A percentile compares a stretch with the other conserved stretches of the same genome.
phyloP scores from a whole-genome alignment of 495 filamentous ascomycete genomes.

The Venustampulla echinocandica region DNA sequence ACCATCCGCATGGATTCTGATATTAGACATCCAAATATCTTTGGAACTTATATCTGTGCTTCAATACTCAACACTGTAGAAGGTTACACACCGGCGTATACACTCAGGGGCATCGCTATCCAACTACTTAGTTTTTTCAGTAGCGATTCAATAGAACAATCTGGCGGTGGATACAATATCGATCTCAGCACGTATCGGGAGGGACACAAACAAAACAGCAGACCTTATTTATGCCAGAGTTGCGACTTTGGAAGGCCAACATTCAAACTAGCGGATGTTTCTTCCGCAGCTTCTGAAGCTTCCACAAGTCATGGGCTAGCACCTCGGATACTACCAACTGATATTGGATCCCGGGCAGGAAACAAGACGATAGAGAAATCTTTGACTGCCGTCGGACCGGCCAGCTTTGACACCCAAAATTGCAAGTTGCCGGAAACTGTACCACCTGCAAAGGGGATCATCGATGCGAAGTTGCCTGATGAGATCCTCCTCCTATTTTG shows the following conservation, averaged over 20 bases:
- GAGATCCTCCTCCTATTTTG: slow-evolving; percentile 35
- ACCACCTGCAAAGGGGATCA: neutral
- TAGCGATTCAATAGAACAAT: slow-evolving; percentile 40
- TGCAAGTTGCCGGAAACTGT: neutral
- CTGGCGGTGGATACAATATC: slow-evolving; percentile 7
- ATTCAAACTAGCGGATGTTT: neutral
- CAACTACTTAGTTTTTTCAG: slow-evolving; percentile 54
- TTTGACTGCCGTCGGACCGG: neutral
- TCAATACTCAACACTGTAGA: slow-evolving; percentile 34
- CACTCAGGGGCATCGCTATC: slow-evolving; percentile 40
- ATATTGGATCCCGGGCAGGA: too few species aligned
- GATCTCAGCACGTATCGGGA: slow-evolving; percentile 4
- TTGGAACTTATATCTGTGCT: slow-evolving; percentile 39
- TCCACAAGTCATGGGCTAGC: neutral
- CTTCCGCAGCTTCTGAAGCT: neutral
- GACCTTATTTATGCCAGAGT: neutral
- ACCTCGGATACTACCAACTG: too few species aligned
- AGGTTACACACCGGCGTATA: slow-evolving; percentile 42
- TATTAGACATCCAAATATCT: slow-evolving; percentile 47
- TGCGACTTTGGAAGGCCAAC: neutral
- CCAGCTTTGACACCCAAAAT: neutral
- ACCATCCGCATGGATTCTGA: slow-evolving; percentile 37
- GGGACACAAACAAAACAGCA: neutral
- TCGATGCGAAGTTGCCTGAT: slow-evolving; percentile 26
- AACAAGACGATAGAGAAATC: neutral